These are phyloP conservation scores for Zygosaccharomyces pseudorouxii DNA, from an alignment of 805 yeast species.

Conservation along the genomic window DNA sequence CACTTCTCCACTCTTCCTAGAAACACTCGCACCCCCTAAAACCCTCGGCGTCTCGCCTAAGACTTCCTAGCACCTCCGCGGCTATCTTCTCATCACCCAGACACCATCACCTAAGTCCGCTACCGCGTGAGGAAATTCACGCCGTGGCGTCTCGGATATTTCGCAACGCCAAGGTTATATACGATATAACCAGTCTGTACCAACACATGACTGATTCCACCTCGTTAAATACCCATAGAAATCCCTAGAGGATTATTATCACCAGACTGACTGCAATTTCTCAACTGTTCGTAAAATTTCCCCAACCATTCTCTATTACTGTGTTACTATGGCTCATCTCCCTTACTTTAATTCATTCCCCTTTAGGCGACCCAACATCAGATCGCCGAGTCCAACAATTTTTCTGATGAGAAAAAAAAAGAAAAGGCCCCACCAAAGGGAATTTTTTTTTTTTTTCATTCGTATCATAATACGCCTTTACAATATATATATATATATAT, in stretches of 20 bases:
- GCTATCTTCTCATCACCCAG: background rate
- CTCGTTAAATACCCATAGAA: background rate
- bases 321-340: background rate
- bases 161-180: no score
- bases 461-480: no score
- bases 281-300: background rate
- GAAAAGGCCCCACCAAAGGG: background rate
- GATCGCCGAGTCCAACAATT: slow-evolving; percentile 5
- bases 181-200: no score
- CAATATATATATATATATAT: no score
- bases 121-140: no score
- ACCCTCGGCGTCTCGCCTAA: background rate
- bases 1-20: background rate
- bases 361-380: background rate
- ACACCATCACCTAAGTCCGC: background rate
- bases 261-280: background rate
- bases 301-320: background rate
- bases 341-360: background rate
- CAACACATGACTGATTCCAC: no score
- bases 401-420: background rate
- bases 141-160: no score
- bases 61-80: background rate
- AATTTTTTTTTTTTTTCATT: background rate
- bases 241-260: background rate
- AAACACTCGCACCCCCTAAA: background rate